Percentiles rank a stretch among this genome's conserved stretches.
Conservation (phyloP, 805 yeast genomes). For the Candida pseudofarinosa region DNA sequence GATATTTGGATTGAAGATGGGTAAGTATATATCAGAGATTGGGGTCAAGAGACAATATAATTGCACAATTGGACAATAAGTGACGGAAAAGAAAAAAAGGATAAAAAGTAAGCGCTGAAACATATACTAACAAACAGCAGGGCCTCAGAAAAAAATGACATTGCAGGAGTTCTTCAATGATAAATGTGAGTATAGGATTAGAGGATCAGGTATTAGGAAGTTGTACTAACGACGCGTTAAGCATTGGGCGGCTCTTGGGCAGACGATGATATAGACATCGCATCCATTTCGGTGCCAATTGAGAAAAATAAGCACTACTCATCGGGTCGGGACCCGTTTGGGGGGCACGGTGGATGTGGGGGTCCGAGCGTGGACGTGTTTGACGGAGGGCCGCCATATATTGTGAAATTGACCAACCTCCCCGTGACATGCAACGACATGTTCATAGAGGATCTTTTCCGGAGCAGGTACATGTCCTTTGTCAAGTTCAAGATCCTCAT, state of each 20-base stretch:
- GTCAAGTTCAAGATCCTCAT: constrained; percentile 59
- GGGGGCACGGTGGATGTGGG: constrained; percentile 6
- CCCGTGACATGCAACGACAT: constrained; percentile 52
- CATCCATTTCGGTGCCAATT: constrained; percentile 44
- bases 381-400: constrained; percentile 54
- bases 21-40: constrained; percentile 6
- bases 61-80: too few species aligned
- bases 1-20: constrained; percentile 6
- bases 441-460: constrained; percentile 56
- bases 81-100: not conserved
- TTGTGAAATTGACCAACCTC: constrained; percentile 57
- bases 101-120: not conserved
- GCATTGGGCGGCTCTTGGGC: constrained; percentile 49
- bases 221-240: constrained; percentile 16
- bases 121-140: constrained; percentile 15
- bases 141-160: constrained; percentile 44
- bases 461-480: constrained; percentile 55
- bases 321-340: constrained; percentile 8
- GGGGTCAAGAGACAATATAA: too few species aligned
- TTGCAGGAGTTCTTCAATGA: constrained; percentile 44
- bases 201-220: not conserved
- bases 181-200: constrained; percentile 35
- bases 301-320: constrained; percentile 21
- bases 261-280: constrained; percentile 41
- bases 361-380: constrained; percentile 8